phyloP scores from a whole-genome alignment of 2,329 filamentous ascomycete species.

The Pseudocercospora crystallina region DNA sequence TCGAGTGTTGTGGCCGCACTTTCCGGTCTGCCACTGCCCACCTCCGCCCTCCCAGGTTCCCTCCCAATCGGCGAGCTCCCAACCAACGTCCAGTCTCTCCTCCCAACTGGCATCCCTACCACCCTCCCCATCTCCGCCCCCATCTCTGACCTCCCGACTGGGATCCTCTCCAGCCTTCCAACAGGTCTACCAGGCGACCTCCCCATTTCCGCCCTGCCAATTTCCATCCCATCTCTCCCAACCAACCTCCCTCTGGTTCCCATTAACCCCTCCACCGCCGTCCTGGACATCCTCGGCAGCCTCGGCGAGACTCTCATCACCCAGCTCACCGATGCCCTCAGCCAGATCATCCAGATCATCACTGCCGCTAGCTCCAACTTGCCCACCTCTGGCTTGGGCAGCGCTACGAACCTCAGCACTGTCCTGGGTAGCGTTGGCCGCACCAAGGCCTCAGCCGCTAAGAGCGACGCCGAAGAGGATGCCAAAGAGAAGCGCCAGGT shows the following conservation, averaged over 20 bases:
- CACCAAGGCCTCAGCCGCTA: neutral
- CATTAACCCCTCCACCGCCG: neutral
- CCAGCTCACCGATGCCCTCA: conserved; percentile 5
- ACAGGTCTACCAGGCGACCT: conserved; percentile 9
- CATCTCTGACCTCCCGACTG: conserved; percentile 8
- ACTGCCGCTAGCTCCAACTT: conserved; percentile 4
- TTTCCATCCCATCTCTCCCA: conserved; percentile 4
- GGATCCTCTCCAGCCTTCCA: conserved; percentile 2
- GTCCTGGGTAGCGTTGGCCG: neutral
- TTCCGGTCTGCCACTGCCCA: conserved; percentile 3
- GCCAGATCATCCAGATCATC: conserved; percentile 9
- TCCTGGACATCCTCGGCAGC: conserved; percentile 8
- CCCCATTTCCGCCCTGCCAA: conserved; percentile 8
- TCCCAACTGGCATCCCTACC: conserved; percentile 9
- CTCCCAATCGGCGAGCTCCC: conserved; percentile 7
- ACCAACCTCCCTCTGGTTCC: conserved; percentile 9
- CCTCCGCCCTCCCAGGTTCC: neutral
- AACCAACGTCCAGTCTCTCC: neutral
- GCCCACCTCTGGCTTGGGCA: neutral
- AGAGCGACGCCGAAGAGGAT: neutral
- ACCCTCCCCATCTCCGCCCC: conserved; percentile 10
- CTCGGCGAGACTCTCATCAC: conserved; percentile 6
- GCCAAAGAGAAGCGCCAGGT: conserved; percentile 7
- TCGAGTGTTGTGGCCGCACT: neutral
- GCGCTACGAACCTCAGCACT: neutral